Conservation (phyloP, 2,329 filamentous ascomycete species). For the Talaromyces piceae region DNA sequence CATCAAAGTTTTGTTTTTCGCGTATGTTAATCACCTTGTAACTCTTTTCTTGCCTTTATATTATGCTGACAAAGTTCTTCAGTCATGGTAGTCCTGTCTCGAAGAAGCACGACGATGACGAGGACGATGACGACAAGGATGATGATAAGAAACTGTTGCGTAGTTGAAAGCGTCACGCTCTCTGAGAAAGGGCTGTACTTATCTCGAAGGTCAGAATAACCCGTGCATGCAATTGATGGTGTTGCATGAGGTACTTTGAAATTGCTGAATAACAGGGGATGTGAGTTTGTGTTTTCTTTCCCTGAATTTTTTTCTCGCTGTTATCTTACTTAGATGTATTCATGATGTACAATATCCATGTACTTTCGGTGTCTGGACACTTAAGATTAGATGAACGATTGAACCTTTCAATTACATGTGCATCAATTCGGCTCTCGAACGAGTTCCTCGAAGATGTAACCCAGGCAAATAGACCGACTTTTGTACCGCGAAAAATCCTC, state of each 20-base stretch:
- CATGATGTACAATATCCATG: neutral
- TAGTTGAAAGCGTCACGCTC: slow-evolving; percentile 15
- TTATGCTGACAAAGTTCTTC: slow-evolving; percentile 12
- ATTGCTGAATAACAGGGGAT: neutral
- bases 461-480: no score
- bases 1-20: slow-evolving; percentile 97
- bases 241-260: neutral
- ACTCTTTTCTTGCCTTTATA: neutral
- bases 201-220: neutral
- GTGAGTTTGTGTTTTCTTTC: neutral
- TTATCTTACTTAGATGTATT: neutral
- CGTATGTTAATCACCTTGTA: slow-evolving; percentile 38
- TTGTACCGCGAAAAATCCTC: no score
- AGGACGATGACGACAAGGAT: slow-evolving; percentile 19
- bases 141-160: slow-evolving; percentile 24
- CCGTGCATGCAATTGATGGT: neutral
- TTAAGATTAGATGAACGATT: neutral
- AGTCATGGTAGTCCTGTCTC: slow-evolving; percentile 57
- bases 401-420: neutral
- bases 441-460: no score
- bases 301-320: no score
- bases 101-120: slow-evolving; percentile 33
- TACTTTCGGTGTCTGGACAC: neutral
- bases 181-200: neutral
- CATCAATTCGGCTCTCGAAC: no score